These are phyloP conservation scores for Diplogelasinospora grovesii DNA, from an alignment of 495 filamentous ascomycete genomes.

Conservation along the genomic window DNA sequence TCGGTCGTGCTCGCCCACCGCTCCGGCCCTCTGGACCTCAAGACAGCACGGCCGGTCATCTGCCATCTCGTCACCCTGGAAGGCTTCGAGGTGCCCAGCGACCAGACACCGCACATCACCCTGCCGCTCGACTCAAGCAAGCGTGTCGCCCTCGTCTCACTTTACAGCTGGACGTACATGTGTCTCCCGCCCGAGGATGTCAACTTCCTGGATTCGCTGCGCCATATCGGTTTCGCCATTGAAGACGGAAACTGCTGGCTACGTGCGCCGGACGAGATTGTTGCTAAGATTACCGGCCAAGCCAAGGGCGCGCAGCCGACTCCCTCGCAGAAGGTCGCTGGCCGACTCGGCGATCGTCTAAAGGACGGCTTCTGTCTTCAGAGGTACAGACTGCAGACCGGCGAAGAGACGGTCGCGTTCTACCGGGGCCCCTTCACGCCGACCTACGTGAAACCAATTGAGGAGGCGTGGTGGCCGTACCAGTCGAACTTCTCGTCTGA, in stretches of 20 bases:
- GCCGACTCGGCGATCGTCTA: slow-evolving; percentile 15
- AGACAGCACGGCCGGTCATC: slow-evolving; percentile 9
- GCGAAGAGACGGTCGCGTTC: slow-evolving; percentile 36
- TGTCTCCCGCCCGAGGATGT: slow-evolving; percentile 28
- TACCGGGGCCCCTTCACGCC: slow-evolving; percentile 38
- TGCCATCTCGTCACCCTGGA: slow-evolving; percentile 38
- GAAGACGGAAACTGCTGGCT: slow-evolving; percentile 5
- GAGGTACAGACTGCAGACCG: slow-evolving; percentile 28
- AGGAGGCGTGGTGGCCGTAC: slow-evolving; percentile 17
- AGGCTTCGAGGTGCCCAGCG: background rate
- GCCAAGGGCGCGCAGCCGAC: background rate
- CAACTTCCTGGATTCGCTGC: slow-evolving; percentile 24
- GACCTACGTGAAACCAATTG: slow-evolving; percentile 5
- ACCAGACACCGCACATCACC: background rate
- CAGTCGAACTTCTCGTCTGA: slow-evolving; percentile 27
- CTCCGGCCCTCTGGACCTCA: slow-evolving; percentile 21
- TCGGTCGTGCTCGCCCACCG: slow-evolving; percentile 31
- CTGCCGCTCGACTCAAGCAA: background rate
- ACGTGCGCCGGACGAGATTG: background rate
- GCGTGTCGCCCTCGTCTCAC: slow-evolving; percentile 31
- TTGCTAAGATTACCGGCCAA: background rate
- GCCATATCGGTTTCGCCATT: slow-evolving; percentile 8
- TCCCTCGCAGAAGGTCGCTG: background rate
- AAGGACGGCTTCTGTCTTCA: slow-evolving; percentile 35
- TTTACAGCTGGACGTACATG: slow-evolving; percentile 43